Base-by-base conservation (phyloP, 768 basidiomycete species). In the Pulveroboletus sp. region DNA sequence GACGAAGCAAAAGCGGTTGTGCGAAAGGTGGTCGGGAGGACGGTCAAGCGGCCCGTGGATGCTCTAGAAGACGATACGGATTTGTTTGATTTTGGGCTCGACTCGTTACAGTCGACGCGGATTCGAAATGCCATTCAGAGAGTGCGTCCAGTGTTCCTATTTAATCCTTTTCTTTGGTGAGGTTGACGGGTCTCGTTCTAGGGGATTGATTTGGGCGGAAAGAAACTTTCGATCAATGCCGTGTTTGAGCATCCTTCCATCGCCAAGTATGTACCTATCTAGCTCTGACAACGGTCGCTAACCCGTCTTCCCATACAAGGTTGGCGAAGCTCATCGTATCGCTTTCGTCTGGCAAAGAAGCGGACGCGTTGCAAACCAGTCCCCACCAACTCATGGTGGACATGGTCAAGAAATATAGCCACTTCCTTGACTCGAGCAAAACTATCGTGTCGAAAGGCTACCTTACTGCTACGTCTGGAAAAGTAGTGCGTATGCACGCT, bases 201-300 rank as follows among this genome's bases (percentile, higher is more conserved):
- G 61, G 58, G 51, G 32, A 46, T 62, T 10, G 49, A 60, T 43
- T 30, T 63, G 13, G 34, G 53, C 6, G 53, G 52, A 46, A 69
- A 60, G 43, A 64, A 20, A 23, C 27, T 64, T 36, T 41, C 57
- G 6, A 49, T 47, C 8, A 64, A 64, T 26, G 68, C 75, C 6
- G 78, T 81, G 2, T 81, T 77, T 51, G 79, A 80, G 55, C 58
- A 77, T 43, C 79, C 79, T 3, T 70, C 73, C 2, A 63, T 76
- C 11, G 49, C 62, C 39, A 69, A 71, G 72, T 73, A 43, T 12
- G 68, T 58, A 0, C 17, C 4, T 16, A 24, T 5, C 8, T 17
- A 11, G 13, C 22, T 37, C 17, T 6, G n/a, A 3, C 20, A 22
- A 19, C 14, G 11, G 14, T 9, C 6, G 46, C 63, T 53, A 30